These are phyloP conservation scores for Epichloe gansuensis DNA, from an alignment of 2,329 filamentous ascomycete genomes.

Conservation along the genomic window DNA sequence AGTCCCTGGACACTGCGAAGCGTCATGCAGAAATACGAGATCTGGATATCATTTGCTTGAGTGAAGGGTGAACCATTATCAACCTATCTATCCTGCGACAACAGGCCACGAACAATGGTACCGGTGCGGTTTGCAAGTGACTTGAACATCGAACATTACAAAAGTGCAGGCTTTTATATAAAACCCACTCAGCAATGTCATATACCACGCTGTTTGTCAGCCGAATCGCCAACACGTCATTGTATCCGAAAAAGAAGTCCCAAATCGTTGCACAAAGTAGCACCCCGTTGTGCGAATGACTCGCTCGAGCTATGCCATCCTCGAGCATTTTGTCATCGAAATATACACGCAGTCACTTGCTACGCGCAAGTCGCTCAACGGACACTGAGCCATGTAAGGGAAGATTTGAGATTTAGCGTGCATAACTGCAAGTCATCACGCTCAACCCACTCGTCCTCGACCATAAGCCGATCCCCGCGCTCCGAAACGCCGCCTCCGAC, in stretches of 20 bases:
- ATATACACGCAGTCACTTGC: constrained; percentile 3
- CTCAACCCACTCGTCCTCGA: constrained; percentile 55
- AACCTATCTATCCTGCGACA: too few relatives aligned
- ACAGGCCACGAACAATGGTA: too few relatives aligned
- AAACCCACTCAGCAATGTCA: not conserved
- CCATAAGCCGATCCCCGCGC: constrained; percentile 51
- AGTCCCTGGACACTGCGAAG: constrained; percentile 31
- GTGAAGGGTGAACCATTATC: constrained; percentile 9
- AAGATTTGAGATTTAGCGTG: too few relatives aligned
- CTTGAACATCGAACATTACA: not conserved
- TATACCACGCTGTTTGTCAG: not conserved
- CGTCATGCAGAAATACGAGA: constrained; percentile 32
- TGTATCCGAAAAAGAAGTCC: constrained; percentile 10
- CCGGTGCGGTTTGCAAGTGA: not conserved
- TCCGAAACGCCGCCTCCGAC: constrained; percentile 53
- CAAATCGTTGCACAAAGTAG: constrained; percentile 16
- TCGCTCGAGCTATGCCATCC: constrained; percentile 15
- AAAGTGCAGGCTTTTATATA: too few relatives aligned
- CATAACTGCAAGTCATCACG: constrained; percentile 43
- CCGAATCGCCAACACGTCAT: not conserved
- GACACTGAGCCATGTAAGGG: too few relatives aligned
- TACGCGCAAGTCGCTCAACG: too few relatives aligned
- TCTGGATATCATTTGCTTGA: constrained; percentile 34
- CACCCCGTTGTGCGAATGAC: constrained; percentile 16
- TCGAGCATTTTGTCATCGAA: constrained; percentile 12